Evolutionary conservation across 108 stramenopile genomes (phyloP).

Genomic region (Cyclotella distinguenda): DNA sequence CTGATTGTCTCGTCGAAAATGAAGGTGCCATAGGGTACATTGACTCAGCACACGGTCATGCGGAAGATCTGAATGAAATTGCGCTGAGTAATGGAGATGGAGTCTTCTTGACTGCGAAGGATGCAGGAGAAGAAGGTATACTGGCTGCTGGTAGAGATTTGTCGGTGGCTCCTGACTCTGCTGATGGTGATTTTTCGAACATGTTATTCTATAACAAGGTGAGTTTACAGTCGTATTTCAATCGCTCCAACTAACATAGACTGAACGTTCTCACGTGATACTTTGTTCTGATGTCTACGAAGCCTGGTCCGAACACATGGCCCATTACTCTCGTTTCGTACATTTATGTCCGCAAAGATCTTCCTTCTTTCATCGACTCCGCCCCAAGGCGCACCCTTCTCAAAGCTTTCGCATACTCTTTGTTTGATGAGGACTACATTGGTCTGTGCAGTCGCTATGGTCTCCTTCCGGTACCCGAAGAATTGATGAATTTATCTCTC

Average conservation of each 20-base stretch:
- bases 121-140: slow-evolving; percentile 58
- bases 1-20: slow-evolving; percentile 56
- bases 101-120: slow-evolving; percentile 52
- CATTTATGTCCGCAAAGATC: slow-evolving; percentile 74
- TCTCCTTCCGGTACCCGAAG: slow-evolving; percentile 27
- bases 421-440: slow-evolving; percentile 44
- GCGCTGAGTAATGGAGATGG: slow-evolving; percentile 66
- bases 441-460: slow-evolving; percentile 33
- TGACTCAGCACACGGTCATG: slow-evolving; percentile 77
- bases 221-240: slow-evolving; percentile 12
- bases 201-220: slow-evolving; percentile 46
- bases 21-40: slow-evolving; percentile 82
- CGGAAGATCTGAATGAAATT: slow-evolving; percentile 68
- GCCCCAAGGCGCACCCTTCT: slow-evolving; percentile 33
- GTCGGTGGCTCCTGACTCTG: slow-evolving; percentile 41
- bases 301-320: slow-evolving; percentile 65
- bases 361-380: slow-evolving; percentile 22
- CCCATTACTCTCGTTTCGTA: slow-evolving; percentile 83
- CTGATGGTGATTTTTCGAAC: slow-evolving; percentile 59
- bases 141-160: slow-evolving; percentile 54
- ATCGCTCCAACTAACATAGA: background rate
- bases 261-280: no score
- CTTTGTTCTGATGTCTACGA: background rate
- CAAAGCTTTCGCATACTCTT: slow-evolving; percentile 37
- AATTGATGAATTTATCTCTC: slow-evolving; percentile 23